phyloP scores from a whole-genome alignment of 495 filamentous ascomycete genomes.

The Aspergillus panamensis region DNA sequence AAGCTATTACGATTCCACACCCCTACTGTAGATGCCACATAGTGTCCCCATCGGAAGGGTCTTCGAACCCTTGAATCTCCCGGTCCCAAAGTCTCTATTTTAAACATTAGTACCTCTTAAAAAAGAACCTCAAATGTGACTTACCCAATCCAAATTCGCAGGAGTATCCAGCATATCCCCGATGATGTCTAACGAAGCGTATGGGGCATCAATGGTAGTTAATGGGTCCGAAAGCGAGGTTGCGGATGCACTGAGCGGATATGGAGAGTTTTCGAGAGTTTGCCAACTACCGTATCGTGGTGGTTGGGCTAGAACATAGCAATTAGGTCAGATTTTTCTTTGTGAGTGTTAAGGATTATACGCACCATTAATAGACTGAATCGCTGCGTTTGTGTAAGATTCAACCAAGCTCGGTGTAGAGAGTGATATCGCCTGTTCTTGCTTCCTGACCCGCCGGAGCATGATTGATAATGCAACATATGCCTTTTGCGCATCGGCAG shows the following conservation, averaged over 20 bases:
- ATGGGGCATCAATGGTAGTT: slow-evolving; percentile 10
- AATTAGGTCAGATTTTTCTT: background rate
- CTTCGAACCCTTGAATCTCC: slow-evolving; percentile 13
- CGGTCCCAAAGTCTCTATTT: slow-evolving; percentile 21
- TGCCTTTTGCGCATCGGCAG: slow-evolving; percentile 79
- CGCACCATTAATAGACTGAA: background rate
- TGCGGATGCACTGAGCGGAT: background rate
- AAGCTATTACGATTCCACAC: background rate
- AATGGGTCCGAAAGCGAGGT: slow-evolving; percentile 5
- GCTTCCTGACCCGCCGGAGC: slow-evolving; percentile 61
- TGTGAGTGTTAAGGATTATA: background rate
- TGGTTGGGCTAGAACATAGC: slow-evolving; percentile 4
- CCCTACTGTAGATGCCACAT: background rate
- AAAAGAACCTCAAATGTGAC: slow-evolving; percentile 16
- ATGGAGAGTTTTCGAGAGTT: slow-evolving; percentile 1
- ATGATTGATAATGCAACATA: slow-evolving; percentile 68
- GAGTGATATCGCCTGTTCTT: slow-evolving; percentile 18
- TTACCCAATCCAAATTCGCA: slow-evolving; percentile 71
- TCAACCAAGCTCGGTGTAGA: slow-evolving; percentile 22
- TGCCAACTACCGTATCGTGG: slow-evolving; percentile 21
- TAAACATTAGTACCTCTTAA: slow-evolving; percentile 2
- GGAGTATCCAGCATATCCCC: slow-evolving; percentile 53
- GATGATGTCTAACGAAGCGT: slow-evolving; percentile 44
- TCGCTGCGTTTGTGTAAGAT: background rate
- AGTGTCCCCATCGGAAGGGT: background rate